Base-by-base conservation (phyloP, 805 yeast genomes). In the Sugiyamaella lignohabitans region DNA sequence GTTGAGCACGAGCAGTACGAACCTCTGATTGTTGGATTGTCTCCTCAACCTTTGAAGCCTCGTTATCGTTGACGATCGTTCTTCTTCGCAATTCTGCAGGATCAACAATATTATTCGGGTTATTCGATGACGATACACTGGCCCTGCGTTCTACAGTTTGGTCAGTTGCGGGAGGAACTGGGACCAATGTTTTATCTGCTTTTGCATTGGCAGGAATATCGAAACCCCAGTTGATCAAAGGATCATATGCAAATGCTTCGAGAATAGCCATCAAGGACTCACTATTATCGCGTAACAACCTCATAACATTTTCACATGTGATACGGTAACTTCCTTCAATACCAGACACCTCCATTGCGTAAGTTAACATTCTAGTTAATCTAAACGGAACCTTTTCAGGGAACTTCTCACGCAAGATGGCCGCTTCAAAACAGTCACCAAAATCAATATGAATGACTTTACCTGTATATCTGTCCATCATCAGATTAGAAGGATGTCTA, bases 361-460 rank as follows among this genome's bases (percentile, higher is more conserved):
- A 88, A 19, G 94, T 88, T 54, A 94, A 73, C 99, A 93, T 93
- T 65, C 98, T 74, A 0, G 99, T 93, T 49, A 93, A 74, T 64
- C 99, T 76, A 71, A 93, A 93, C 5, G 99, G 99, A 20, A 93
- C 98, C 64, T 89, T 91, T 60, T 93, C 99, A 0, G 99, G 99
- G 64, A 85, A 94, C 62, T 93, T 93, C 57, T 94, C 98, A 55
- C 99, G 78, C 51, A 93, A 68, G 42, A 91, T 88, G 0, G 99
- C 98, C 1, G 98, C 96, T 63, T 93, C 99, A 60, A 93, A 93
- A 75, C 99, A 93, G 63, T 93, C 99, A 55, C 98, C 99, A 67
- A 91, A 93, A 73, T 93, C 99, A 66, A 93, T 91, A 62, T 93
- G 99, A 34, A 93, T 78, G 43, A 93, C 96, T 60, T 91, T 88